These are phyloP conservation scores for Pyrrhoderma lamaoense DNA, from an alignment of 1,284 basidiomycete species.

Conservation along the genomic window DNA sequence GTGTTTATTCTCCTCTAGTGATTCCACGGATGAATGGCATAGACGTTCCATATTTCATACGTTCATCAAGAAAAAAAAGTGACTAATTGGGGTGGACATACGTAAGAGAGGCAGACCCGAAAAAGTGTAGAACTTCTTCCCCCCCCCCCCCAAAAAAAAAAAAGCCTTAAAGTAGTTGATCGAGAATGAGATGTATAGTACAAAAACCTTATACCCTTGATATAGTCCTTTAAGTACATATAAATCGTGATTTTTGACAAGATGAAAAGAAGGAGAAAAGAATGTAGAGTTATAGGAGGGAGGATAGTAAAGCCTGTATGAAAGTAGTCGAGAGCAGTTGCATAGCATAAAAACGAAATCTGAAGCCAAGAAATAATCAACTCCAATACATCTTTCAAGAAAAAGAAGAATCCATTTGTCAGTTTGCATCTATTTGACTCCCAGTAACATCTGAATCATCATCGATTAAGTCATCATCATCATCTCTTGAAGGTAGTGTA, in stretches of 20 bases:
- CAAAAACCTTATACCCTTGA: too few relatives aligned
- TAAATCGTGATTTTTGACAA: not conserved
- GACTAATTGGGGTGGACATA: too few relatives aligned
- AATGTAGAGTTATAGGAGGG: not conserved
- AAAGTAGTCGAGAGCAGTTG: too few relatives aligned
- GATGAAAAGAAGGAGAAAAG: not conserved
- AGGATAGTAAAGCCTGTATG: not conserved
- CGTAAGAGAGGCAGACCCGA: too few relatives aligned
- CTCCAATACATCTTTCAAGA: not conserved
- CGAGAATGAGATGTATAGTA: too few relatives aligned
- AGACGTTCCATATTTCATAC: too few relatives aligned
- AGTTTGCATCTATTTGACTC: constrained; percentile 4
- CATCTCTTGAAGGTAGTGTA: constrained; percentile 42
- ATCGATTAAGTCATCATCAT: constrained; percentile 29
- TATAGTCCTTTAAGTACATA: not conserved
- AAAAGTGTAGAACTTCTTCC: too few relatives aligned
- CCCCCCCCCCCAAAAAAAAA: too few relatives aligned
- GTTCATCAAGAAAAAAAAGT: too few relatives aligned
- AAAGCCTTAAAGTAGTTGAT: too few relatives aligned
- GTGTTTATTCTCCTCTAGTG: too few relatives aligned
- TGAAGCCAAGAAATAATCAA: constrained; percentile 2
- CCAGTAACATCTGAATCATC: constrained; percentile 21
- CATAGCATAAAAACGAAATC: not conserved
- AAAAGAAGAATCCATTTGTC: not conserved
- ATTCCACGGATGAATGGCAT: too few relatives aligned